phyloP scores from a whole-genome alignment of 352 stramenopile genomes.

The Globisporangium middletonii region DNA sequence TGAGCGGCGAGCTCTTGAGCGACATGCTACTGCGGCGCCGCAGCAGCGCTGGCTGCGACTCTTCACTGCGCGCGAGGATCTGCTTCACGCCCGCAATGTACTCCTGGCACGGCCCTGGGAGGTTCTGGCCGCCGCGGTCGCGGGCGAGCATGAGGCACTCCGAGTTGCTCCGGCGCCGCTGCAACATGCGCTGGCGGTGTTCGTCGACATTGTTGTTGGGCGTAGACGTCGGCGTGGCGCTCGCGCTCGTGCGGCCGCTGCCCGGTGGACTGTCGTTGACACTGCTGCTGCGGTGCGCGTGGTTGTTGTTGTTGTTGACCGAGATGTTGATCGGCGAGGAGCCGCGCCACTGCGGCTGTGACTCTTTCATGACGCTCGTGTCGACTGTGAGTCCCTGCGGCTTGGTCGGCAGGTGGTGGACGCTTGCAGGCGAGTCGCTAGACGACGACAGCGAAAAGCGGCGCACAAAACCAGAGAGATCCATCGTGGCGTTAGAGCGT shows the following conservation, averaged over 20 bases:
- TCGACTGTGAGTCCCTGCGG: slow-evolving; percentile 35
- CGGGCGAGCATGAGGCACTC: slow-evolving; percentile 77
- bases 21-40: slow-evolving; percentile 62
- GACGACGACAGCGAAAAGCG: slow-evolving; percentile 23
- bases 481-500: slow-evolving; percentile 16
- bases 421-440: slow-evolving; percentile 9
- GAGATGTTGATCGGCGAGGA: slow-evolving; percentile 3
- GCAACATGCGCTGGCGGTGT: slow-evolving; percentile 23
- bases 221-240: slow-evolving; percentile 27
- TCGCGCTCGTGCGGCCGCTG: slow-evolving; percentile 13
- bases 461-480: slow-evolving; percentile 30
- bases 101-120: slow-evolving; percentile 72
- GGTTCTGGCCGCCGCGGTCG: slow-evolving; percentile 35
- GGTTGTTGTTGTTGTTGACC: slow-evolving; percentile 9
- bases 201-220: slow-evolving; percentile 12
- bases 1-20: slow-evolving; percentile 36
- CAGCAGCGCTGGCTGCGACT: slow-evolving; percentile 30
- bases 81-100: slow-evolving; percentile 86
- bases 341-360: slow-evolving; percentile 20
- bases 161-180: slow-evolving; percentile 68
- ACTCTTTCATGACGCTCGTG: slow-evolving; percentile 32
- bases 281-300: not conserved
- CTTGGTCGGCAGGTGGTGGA: slow-evolving; percentile 17
- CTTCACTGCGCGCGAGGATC: slow-evolving; percentile 67
- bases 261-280: slow-evolving; percentile 5